Evolutionary conservation across 2,329 filamentous ascomycete genomes (phyloP).

Genomic region (Cadophora malorum): DNA sequence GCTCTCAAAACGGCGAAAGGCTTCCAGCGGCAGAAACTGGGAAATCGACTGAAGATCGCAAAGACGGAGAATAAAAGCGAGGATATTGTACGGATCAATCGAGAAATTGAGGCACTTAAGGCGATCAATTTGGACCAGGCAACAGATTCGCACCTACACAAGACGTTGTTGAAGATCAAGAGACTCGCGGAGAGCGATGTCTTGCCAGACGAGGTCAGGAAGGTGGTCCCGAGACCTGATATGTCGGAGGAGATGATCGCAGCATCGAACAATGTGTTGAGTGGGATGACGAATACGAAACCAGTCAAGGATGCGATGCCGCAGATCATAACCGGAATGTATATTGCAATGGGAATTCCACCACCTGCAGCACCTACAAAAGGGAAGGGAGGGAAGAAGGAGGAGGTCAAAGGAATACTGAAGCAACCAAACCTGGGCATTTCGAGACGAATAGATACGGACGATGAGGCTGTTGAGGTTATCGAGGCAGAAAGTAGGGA

Average conservation of each 20-base stretch:
- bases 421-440: slow-evolving; percentile 22
- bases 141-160: slow-evolving; percentile 55
- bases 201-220: slow-evolving; percentile 48
- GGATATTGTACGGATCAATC: slow-evolving; percentile 65
- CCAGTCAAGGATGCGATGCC: slow-evolving; percentile 57
- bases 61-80: slow-evolving; percentile 52
- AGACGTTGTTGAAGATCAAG: slow-evolving; percentile 58
- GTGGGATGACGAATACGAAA: slow-evolving; percentile 59
- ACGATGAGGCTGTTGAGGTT: slow-evolving; percentile 20
- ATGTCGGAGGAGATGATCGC: slow-evolving; percentile 40
- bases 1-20: slow-evolving; percentile 76
- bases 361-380: slow-evolving; percentile 30
- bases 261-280: slow-evolving; percentile 57
- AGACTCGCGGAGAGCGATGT: slow-evolving; percentile 52
- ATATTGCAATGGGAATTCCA: slow-evolving; percentile 42
- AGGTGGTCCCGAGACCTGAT: slow-evolving; percentile 42
- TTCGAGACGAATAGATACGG: slow-evolving; percentile 20
- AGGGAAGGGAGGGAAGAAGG: slow-evolving; percentile 33
- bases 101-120: slow-evolving; percentile 61
- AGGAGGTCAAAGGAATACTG: slow-evolving; percentile 27
- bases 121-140: slow-evolving; percentile 53
- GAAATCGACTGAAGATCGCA: slow-evolving; percentile 62
- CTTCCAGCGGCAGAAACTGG: slow-evolving; percentile 77
- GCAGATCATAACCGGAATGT: slow-evolving; percentile 44
- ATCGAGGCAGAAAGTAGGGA: slow-evolving; percentile 21